Evolutionary conservation across 202 grass and related monocot genomes (phyloP), one percentile per base, ranked within the genome.

Genomic region (Bolboschoenoplectus hybrid): DNA sequence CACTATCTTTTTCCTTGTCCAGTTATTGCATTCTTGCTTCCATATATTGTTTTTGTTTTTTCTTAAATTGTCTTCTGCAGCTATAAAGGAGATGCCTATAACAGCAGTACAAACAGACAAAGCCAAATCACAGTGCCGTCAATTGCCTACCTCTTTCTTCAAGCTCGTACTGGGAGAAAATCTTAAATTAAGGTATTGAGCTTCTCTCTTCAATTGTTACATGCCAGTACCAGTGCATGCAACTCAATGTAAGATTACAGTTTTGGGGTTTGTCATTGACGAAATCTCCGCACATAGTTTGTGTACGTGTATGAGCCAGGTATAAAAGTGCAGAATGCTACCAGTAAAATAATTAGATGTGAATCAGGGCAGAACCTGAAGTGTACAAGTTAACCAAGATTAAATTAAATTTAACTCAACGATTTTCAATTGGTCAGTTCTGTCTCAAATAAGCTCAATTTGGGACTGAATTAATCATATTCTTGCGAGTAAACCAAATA

Each of bases 81-180:
- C 91, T 58, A 81, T 95, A 45, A 79, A 94, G 74, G 93, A 88
- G 35, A 98, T 95, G 96, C 90, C 93, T 35, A 95, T 98, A 49
- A 26, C 26, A 26, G 96, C 96, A 9, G 91, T 98, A 1, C 90
- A 95, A 69, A 92, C 91, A 6, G 96, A 98, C 77, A 95, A 82
- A 81, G 91, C 93, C 7, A 98, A 98, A 85, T 57, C 86, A 38
- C 96, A 98, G 2, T 93, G 95, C 61, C 95, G 95, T 43, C 91
- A 95, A 89, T 36, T 98, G 81, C 93, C 96, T 35, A 98, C 93
- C 34, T 89, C 87, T 53, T 98, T 98, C 86, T 98, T 95, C 86
- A 92, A 94, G 77, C 83, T 98, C 3, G 93, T 98, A 3, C 91
- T 98, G 11, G 93, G 96, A 41, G 82, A 81, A 51, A 94, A 95